phyloP scores from a whole-genome alignment of 2,329 filamentous ascomycete genomes.

The Cadophora sp. region DNA sequence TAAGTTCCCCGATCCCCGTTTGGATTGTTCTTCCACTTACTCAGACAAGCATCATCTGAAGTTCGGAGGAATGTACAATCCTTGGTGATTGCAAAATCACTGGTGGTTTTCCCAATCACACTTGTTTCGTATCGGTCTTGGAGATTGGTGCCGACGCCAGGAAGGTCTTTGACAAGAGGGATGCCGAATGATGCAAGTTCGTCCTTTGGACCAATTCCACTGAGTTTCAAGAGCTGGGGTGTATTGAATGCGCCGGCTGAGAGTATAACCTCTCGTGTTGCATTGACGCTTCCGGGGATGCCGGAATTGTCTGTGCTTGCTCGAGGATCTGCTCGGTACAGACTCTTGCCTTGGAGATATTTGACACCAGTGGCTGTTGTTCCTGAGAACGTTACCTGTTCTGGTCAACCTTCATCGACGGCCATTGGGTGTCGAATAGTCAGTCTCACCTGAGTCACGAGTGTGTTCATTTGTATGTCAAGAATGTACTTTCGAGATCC shows the following conservation, averaged over 20 bases:
- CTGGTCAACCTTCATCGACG: background rate
- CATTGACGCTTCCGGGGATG: constrained; percentile 17
- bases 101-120: constrained; percentile 50
- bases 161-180: constrained; percentile 59
- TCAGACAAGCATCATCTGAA: constrained; percentile 46
- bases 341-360: constrained; percentile 48
- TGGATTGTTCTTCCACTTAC: constrained; percentile 32
- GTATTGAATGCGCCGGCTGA: constrained; percentile 54
- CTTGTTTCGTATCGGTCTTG: constrained; percentile 59
- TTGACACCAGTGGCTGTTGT: constrained; percentile 49
- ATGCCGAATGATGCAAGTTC: constrained; percentile 53
- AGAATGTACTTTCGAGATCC: constrained; percentile 35
- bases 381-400: background rate
- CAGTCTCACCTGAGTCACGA: constrained; percentile 48
- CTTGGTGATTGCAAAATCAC: constrained; percentile 46
- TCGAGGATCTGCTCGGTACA: constrained; percentile 53
- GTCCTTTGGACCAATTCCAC: constrained; percentile 49
- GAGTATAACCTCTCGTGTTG: constrained; percentile 49
- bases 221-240: constrained; percentile 54
- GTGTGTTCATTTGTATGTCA: constrained; percentile 29
- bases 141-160: constrained; percentile 68
- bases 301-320: constrained; percentile 34
- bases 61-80: constrained; percentile 45
- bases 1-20: constrained; percentile 27
- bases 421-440: background rate